Base-by-base conservation (phyloP, 2,329 filamentous ascomycete species). In the Fusarium subglutinans region DNA sequence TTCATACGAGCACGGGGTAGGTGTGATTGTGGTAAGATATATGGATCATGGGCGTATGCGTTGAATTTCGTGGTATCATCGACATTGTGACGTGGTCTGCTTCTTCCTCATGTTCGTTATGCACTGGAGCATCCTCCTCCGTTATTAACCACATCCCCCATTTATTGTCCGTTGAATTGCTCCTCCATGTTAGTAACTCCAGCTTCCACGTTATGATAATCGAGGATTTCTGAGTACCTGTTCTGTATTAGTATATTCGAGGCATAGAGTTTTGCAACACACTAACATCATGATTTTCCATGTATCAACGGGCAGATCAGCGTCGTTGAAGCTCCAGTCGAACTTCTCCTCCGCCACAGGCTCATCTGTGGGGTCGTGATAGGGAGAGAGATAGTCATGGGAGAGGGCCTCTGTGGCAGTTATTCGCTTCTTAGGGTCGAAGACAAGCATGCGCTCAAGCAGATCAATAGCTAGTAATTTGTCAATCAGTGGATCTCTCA, bases 261-360 rank as follows among this genome's bases (percentile, higher is more conserved):
- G 47, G 22, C 17, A 6, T 26, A 3, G 17, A 11, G 8, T 28
- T 20, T 41, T 30, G 22, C 24, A 20, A 41, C 15, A 13, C 22
- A 60, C 93, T 81, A 88, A 98, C 96, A 99, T 99, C 96, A 98
- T 99, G 82, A 99, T 98, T 87, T 99, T 99, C 96, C 96, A 99
- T n/a, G 95, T 98, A 81, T 99, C 96, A 57, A 98, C 95, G 2
- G 96, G 96, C 65, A 99, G 87, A 81, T 99, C 96, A 54, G 96
- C 96, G 79, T 99, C 96, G 83, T 98, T 98, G 86, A 99, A 99
- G 61, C 95, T 98, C 96, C 96, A 99, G 82, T 99, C 96, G 79
- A 99, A 99, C 86, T 98, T 98, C 87, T 98, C 95, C 70, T 98
- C 94, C 28, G 96, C 94, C 22, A 95, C 92, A 3, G 96, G 96